phyloP scores from a whole-genome alignment of 345 rosid species.

The Cochlearia excelsa region DNA sequence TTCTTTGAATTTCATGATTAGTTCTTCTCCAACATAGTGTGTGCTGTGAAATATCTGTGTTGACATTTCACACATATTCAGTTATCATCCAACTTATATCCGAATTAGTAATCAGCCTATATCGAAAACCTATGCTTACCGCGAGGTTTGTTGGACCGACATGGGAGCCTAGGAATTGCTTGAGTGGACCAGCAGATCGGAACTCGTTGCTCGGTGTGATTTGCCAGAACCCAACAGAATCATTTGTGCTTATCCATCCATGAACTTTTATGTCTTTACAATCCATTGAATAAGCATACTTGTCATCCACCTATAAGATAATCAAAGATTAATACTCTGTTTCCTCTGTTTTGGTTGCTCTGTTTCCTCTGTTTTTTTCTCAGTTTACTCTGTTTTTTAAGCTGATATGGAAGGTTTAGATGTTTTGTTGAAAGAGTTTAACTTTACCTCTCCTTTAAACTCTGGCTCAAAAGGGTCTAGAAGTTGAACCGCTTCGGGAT shows the following conservation, averaged over 20 bases:
- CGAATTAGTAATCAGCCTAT: background rate
- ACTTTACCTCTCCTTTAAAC: slow-evolving; percentile 70
- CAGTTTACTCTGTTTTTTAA: slow-evolving; percentile 10
- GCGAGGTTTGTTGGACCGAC: slow-evolving; percentile 88
- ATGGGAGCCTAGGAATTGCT: slow-evolving; percentile 81
- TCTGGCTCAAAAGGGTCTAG: slow-evolving; percentile 67
- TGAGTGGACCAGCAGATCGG: slow-evolving; percentile 79
- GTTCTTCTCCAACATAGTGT: slow-evolving; percentile 81
- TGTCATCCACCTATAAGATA: slow-evolving; percentile 74
- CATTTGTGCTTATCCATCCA: slow-evolving; percentile 80
- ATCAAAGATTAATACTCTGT: slow-evolving; percentile 9
- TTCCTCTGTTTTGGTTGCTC: slow-evolving; percentile 17
- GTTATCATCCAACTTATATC: background rate
- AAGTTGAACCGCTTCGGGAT: slow-evolving; percentile 83
- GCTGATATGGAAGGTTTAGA: background rate
- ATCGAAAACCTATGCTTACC: slow-evolving; percentile 39
- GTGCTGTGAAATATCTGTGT: slow-evolving; percentile 75
- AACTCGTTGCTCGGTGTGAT: slow-evolving; percentile 94
- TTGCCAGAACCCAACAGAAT: slow-evolving; percentile 84
- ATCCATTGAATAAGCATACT: slow-evolving; percentile 73
- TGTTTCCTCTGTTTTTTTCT: slow-evolving; percentile 3
- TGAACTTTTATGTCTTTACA: slow-evolving; percentile 64
- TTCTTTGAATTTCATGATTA: slow-evolving; percentile 47
- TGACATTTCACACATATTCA: slow-evolving; percentile 1
- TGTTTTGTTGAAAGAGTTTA: background rate